Percentiles rank a stretch among this genome's conserved stretches.
These are phyloP conservation scores for Juglanconis sp. DNA, from an alignment of 2,329 filamentous ascomycete species.

Conservation along the genomic window DNA sequence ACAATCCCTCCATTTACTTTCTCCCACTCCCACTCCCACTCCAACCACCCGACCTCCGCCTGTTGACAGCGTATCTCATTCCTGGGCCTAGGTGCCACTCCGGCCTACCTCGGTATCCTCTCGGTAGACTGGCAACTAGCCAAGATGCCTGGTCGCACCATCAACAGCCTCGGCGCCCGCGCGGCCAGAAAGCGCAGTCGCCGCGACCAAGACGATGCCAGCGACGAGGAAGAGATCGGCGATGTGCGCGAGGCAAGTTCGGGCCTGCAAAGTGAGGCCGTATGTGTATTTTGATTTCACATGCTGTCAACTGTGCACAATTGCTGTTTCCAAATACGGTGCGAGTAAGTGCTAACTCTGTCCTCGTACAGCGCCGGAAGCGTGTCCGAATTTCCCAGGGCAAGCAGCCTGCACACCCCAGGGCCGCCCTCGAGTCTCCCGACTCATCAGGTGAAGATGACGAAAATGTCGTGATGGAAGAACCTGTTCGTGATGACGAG, in stretches of 20 bases:
- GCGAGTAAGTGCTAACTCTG: constrained; percentile 16
- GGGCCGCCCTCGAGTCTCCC: constrained; percentile 19
- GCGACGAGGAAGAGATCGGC: constrained; percentile 32
- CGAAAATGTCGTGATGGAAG: constrained; percentile 26
- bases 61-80: neutral
- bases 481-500: constrained; percentile 21
- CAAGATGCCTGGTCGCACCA: constrained; percentile 28
- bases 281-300: constrained; percentile 26
- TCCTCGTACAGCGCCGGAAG: constrained; percentile 31
- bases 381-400: constrained; percentile 34
- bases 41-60: too few species aligned
- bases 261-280: constrained; percentile 35
- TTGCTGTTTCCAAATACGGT: neutral
- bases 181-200: constrained; percentile 41
- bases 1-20: too few species aligned
- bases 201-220: constrained; percentile 30
- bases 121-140: neutral
- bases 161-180: constrained; percentile 21
- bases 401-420: constrained; percentile 31
- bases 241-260: constrained; percentile 41
- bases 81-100: neutral
- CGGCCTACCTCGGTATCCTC: neutral
- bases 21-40: too few species aligned
- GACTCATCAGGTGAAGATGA: constrained; percentile 23
- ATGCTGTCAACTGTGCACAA: neutral